Base-by-base conservation (phyloP, 371 early-diverging fungal genomes). In the Apophysomyces elegans region DNA sequence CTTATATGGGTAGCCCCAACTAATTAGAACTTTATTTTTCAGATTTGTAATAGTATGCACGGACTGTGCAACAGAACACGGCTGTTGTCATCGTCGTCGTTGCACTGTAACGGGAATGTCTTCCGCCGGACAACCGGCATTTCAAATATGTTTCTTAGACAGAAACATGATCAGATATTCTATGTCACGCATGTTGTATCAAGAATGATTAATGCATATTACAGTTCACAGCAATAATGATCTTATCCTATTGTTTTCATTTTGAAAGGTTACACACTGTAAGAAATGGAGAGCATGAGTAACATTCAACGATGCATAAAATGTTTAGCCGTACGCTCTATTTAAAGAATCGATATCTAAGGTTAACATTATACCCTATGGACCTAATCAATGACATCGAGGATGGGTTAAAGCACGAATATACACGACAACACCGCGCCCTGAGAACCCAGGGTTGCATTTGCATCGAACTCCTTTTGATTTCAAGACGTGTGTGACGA, bases 401-500 rank as follows among this genome's bases (percentile, higher is more conserved):
- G 0, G 0, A 13, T 45, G 1, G 9, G 2, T 45, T n/a, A 45
- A 12, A 12, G 4, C 14, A 43, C 14, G 9, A 43, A 9, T 43
- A 43, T 43, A 43, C 12, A 43, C 14, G 43, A 43, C 14, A 12
- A 43, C 9, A 9, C 9, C 14, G 46, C 16, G 16, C 46, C 46
- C 46, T n/a, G 46, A 4, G 46, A 45, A 18, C 13, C 46, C 13
- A 18, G 46, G 46, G n/a, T 18, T 18, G 13, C 13, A 45, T 43
- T 43, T 43, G 9, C 43, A 45, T 45, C 46, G 46, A 45, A 45
- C 46, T 45, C 16, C 16, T 45, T 45, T 18, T 45, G 6, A 45
- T 45, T 45, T 18, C n/a, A 45, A 45, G 16, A 45, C 46, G 46
- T 45, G 46, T 45, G 46, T 45, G 46, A 45, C 46, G 46, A 45